phyloP scores from a whole-genome alignment of 352 stramenopile species.

The Pythium brassicae region DNA sequence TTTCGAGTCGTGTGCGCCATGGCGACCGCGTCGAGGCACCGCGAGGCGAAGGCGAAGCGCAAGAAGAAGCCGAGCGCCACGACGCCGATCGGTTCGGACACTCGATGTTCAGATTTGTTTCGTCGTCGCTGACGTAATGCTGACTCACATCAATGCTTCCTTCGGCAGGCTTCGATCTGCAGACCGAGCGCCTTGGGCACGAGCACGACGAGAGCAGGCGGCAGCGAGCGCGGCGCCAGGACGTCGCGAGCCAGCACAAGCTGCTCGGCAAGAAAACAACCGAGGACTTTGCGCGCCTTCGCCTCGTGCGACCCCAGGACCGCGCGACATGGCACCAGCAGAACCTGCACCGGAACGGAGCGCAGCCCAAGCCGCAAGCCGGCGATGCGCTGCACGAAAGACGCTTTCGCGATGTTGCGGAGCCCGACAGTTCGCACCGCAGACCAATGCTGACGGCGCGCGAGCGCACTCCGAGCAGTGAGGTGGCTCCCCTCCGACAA shows the following conservation, averaged over 20 bases:
- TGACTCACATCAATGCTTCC: no score
- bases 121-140: neutral
- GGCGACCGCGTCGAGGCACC: neutral
- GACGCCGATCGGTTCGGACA: neutral
- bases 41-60: neutral
- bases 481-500: neutral
- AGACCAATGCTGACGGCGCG: constrained; percentile 25
- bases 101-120: neutral
- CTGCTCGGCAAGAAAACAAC: constrained; percentile 47
- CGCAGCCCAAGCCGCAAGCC: neutral
- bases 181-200: constrained; percentile 5
- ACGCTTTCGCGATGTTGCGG: neutral
- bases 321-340: constrained; percentile 19
- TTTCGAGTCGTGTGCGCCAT: neutral
- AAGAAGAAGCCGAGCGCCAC: neutral
- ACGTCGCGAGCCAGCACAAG: constrained; percentile 32
- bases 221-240: constrained; percentile 22
- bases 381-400: neutral
- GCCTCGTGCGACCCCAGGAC: constrained; percentile 35
- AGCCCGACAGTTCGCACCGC: neutral
- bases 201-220: constrained; percentile 4
- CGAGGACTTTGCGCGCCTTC: constrained; percentile 41
- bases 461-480: neutral
- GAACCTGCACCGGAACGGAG: constrained; percentile 47
- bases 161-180: neutral